Evolutionary conservation across 345 rosid genomes (phyloP).

Genomic region (Sonneratia caseolaris): DNA sequence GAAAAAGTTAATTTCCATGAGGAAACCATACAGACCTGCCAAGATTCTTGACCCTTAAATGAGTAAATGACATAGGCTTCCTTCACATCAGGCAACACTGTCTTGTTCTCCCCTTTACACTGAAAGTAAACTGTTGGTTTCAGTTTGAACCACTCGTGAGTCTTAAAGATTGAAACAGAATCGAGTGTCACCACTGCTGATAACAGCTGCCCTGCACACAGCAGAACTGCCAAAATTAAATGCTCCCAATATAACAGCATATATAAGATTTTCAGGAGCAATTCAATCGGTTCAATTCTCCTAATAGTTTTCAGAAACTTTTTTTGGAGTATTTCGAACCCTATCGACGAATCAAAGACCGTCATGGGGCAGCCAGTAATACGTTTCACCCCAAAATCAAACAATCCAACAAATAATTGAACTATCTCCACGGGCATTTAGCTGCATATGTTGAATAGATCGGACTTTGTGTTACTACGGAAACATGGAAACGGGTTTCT

Average conservation of each 20-base stretch:
- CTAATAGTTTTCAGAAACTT: not conserved
- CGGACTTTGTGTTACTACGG: not conserved
- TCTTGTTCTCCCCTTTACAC: conserved; percentile 56
- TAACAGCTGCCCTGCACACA: conserved; percentile 26
- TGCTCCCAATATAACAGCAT: not conserved
- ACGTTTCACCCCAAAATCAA: not conserved
- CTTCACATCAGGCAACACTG: conserved; percentile 52
- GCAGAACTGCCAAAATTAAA: not conserved
- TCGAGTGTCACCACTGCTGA: conserved; percentile 44
- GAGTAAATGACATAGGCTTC: conserved; percentile 21
- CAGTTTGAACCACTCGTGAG: conserved; percentile 39
- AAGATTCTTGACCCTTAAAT: conserved; percentile 65
- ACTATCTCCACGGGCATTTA: not conserved
- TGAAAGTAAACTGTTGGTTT: conserved; percentile 52
- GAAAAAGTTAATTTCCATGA: not conserved
- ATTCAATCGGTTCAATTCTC: not conserved
- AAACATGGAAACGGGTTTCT: not conserved
- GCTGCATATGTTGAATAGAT: not conserved
- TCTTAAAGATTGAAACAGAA: conserved; percentile 37
- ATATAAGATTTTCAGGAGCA: not conserved
- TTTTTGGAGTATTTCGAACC: not conserved
- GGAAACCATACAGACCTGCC: conserved; percentile 43
- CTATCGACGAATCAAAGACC: not conserved
- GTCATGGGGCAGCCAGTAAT: not conserved
- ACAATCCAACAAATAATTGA: not conserved